Conservation (phyloP, 352 stramenopile species). For the Globisporangium cystogenes region DNA sequence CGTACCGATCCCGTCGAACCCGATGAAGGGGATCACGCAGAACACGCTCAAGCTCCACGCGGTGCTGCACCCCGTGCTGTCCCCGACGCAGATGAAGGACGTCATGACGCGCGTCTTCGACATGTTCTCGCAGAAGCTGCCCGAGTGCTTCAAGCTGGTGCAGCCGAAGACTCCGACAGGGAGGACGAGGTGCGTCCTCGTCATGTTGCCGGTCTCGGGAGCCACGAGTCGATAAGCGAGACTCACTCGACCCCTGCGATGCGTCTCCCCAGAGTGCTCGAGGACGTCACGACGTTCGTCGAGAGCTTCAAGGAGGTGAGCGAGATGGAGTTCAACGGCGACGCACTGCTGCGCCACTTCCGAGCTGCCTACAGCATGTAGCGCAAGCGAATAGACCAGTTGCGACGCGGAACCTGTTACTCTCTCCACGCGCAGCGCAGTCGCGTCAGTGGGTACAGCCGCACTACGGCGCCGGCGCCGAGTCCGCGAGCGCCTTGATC, state of each 20-base stretch:
- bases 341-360: slow-evolving; percentile 57
- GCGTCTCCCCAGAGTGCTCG: slow-evolving; percentile 39
- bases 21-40: slow-evolving; percentile 92
- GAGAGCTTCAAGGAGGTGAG: slow-evolving; percentile 68
- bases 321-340: slow-evolving; percentile 61
- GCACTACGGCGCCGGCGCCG: slow-evolving; percentile 13
- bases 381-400: not conserved
- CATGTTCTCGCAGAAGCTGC: slow-evolving; percentile 87
- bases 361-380: slow-evolving; percentile 41
- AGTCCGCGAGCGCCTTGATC: slow-evolving; percentile 71
- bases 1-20: slow-evolving; percentile 62
- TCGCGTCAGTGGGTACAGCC: not conserved
- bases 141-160: slow-evolving; percentile 85
- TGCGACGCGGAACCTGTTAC: not conserved
- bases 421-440: not conserved
- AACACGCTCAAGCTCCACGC: slow-evolving; percentile 95
- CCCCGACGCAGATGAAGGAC: slow-evolving; percentile 93
- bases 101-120: slow-evolving; percentile 91
- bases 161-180: slow-evolving; percentile 67
- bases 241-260: not conserved
- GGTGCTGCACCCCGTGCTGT: slow-evolving; percentile 91
- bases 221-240: too few species aligned
- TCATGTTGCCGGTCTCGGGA: too few species aligned
- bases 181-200: slow-evolving; percentile 43
- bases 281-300: slow-evolving; percentile 71